Conservation (phyloP, 257 asterid genomes). For the Phtheirospermum japonicum region DNA sequence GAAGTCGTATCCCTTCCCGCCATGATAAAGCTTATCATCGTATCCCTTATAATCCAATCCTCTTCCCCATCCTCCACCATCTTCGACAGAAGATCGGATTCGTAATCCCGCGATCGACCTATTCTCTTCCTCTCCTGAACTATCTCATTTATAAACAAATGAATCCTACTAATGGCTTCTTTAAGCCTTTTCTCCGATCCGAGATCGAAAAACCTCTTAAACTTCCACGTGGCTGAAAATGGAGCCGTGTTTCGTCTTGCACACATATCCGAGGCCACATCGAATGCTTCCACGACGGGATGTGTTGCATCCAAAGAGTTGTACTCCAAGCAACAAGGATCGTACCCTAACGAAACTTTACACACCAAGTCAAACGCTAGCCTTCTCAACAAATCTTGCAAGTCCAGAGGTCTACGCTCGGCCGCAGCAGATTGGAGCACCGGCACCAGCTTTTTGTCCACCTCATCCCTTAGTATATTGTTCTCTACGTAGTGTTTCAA, state of each 20-base stretch:
- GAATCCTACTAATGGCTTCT: constrained; percentile 43
- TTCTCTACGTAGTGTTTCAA: constrained; percentile 34
- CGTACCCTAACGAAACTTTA: constrained; percentile 50
- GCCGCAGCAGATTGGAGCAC: constrained; percentile 40
- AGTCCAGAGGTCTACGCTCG: constrained; percentile 35
- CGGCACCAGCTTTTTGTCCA: constrained; percentile 49
- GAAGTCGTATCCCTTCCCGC: constrained; percentile 42
- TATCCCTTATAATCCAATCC: constrained; percentile 42
- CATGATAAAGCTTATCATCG: constrained; percentile 60
- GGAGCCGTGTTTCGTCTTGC: constrained; percentile 58
- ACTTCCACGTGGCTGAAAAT: constrained; percentile 43
- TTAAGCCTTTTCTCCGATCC: constrained; percentile 51
- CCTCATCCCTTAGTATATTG: constrained; percentile 26
- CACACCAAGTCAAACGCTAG: constrained; percentile 57
- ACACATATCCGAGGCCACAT: constrained; percentile 54
- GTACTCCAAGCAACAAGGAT: constrained; percentile 48
- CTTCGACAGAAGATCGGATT: constrained; percentile 38
- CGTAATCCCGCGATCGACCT: not conserved
- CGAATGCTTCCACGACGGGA: constrained; percentile 49
- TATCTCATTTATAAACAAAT: constrained; percentile 32
- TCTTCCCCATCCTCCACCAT: constrained; percentile 39
- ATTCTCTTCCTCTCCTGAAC: constrained; percentile 33
- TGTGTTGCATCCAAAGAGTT: constrained; percentile 29
- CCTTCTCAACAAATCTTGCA: constrained; percentile 61
- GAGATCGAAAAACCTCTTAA: constrained; percentile 37